A percentile compares a stretch with the other conserved stretches of the same genome.
Evolutionary conservation across 495 filamentous ascomycete genomes (phyloP).

Genomic region (Daldinia childiae): DNA sequence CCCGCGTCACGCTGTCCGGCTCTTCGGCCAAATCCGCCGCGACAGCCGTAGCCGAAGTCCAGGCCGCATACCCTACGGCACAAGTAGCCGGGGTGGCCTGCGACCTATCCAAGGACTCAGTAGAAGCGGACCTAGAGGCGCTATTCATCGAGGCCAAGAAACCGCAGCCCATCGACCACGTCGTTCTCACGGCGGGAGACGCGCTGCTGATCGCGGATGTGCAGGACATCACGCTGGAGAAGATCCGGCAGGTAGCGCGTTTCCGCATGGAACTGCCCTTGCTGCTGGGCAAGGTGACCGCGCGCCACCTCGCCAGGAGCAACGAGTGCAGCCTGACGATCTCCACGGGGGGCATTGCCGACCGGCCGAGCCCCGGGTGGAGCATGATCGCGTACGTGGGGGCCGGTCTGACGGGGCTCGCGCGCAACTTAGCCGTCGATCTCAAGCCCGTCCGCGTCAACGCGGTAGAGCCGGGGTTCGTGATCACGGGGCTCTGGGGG

Average conservation of each 20-base stretch:
- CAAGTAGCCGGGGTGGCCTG: conserved; percentile 53
- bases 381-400: conserved; percentile 52
- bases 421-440: conserved; percentile 64
- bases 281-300: conserved; percentile 62
- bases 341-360: conserved; percentile 59
- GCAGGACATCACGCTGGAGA: conserved; percentile 50
- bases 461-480: conserved; percentile 62
- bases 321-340: conserved; percentile 61
- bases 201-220: conserved; percentile 49
- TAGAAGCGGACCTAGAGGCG: conserved; percentile 54
- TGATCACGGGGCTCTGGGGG: conserved; percentile 63
- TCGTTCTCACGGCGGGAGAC: conserved; percentile 69
- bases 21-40: conserved; percentile 57
- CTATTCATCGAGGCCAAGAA: conserved; percentile 54
- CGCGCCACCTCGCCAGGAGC: conserved; percentile 54
- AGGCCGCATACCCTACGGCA: conserved; percentile 48
- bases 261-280: conserved; percentile 64
- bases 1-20: conserved; percentile 63
- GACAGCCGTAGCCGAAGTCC: conserved; percentile 48
- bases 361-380: conserved; percentile 61
- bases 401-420: conserved; percentile 53
- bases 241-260: conserved; percentile 51
- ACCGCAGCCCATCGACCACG: conserved; percentile 62
- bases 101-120: conserved; percentile 60
- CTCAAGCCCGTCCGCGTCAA: conserved; percentile 70